Base-by-base conservation (phyloP, 768 basidiomycete species). In the Mycena belliarum region DNA sequence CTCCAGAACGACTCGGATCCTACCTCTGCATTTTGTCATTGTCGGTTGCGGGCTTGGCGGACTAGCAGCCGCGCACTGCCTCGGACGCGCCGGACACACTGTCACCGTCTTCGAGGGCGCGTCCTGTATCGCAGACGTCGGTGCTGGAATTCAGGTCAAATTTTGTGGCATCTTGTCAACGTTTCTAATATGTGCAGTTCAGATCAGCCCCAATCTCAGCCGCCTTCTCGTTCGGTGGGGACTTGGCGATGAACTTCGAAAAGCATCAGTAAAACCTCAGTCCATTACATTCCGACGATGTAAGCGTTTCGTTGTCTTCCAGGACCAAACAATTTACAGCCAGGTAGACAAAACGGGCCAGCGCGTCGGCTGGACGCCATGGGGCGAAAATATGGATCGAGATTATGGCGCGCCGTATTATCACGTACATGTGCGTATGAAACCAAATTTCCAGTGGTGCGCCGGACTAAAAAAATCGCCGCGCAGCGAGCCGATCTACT, bases 141-240 rank as follows among this genome's bases (percentile, higher is more conserved):
- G 82, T 3, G 82, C 82, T 4, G 82, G 82, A 12, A 82, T 84
- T 33, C 82, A 61, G 40, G 54, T 61, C 15, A 40, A 41, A 12
- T 41, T n/a, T 5, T 32, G 21, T 23, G 11, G 41, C 32, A 24
- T 33, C 42, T 2, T 11, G 2, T 25, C 18, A 16, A 7, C 40
- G 24, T 26, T 45, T 40, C 14, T 23, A 58, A 15, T 37, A 15
- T 52, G 23, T 37, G 16, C 14, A 20, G n/a, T 52, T 8, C 16
- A 60, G 53, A 48, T 51, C 18, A 52, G 59, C 33, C 70, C 73
- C 18, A 81, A 82, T 59, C 49, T 82, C 14, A 74, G 71, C 20
- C 70, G 77, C 25, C 73, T 82, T 6, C 69, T 84, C 47, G 71
- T 77, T 41, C 70, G 80, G 3, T 84, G 82, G 82, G 82, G 82